These are phyloP conservation scores for Balakata baccata DNA, from an alignment of 345 rosid genomes.

Conservation along the genomic window DNA sequence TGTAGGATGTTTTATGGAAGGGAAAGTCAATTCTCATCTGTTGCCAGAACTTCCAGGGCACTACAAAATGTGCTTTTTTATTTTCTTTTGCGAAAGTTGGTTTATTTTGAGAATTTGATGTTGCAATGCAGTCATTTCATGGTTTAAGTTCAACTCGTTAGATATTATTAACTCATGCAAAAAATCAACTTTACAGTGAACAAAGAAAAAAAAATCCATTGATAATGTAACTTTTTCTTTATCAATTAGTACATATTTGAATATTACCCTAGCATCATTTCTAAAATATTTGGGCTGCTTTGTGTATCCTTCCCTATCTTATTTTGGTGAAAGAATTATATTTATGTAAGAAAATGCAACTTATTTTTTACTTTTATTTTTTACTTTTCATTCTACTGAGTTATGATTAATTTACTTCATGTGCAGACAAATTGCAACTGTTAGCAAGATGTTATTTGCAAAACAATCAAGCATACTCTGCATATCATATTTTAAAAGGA, in stretches of 20 bases:
- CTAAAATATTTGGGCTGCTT: background rate
- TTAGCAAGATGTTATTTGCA: constrained; percentile 86
- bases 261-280: background rate
- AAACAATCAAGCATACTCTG: constrained; percentile 84
- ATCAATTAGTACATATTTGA: background rate
- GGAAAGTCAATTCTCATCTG: background rate
- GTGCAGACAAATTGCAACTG: constrained; percentile 75
- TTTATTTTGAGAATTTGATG: background rate
- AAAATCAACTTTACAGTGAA: background rate
- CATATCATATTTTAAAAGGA: constrained; percentile 89
- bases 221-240: background rate
- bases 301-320: background rate
- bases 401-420: constrained; percentile 10
- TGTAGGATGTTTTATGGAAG: background rate
- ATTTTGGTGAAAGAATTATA: background rate
- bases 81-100: background rate
- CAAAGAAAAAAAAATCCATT: background rate
- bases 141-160: background rate
- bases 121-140: background rate
- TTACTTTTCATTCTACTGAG: background rate
- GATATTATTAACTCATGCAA: background rate
- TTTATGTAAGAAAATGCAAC: background rate
- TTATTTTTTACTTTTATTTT: background rate
- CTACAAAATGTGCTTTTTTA: background rate
- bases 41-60: background rate